Percentiles rank a stretch among this genome's conserved stretches.
Evolutionary conservation across 1,284 basidiomycete genomes (phyloP).

Genomic region (Exobasidium cylindrosporum): DNA sequence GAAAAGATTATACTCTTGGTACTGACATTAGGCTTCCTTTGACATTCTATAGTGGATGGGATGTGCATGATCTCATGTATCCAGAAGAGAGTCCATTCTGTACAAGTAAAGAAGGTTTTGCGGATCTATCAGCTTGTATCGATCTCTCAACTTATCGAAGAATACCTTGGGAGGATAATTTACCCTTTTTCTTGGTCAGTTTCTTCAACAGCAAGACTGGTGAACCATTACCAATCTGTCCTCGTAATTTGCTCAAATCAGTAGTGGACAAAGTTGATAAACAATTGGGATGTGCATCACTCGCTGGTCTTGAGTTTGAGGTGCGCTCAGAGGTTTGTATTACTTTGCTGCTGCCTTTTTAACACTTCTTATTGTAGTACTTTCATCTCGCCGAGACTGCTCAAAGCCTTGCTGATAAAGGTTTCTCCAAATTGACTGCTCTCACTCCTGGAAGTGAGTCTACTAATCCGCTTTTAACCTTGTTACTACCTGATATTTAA

Average conservation of each 20-base stretch:
- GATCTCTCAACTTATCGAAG: constrained; percentile 76
- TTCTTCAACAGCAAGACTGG: constrained; percentile 68
- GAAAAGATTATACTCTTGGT: too few species aligned
- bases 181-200: constrained; percentile 87
- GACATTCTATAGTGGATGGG: constrained; percentile 60
- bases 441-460: background rate
- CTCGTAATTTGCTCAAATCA: constrained; percentile 72
- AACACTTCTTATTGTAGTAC: too few species aligned
- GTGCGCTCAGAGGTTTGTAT: constrained; percentile 61
- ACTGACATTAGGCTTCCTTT: too few species aligned
- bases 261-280: constrained; percentile 59
- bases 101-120: constrained; percentile 84
- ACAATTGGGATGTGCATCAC: constrained; percentile 43
- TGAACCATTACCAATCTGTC: constrained; percentile 70
- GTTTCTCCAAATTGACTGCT: constrained; percentile 70
- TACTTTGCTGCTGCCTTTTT: too few species aligned
- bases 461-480: too few species aligned
- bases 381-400: constrained; percentile 81
- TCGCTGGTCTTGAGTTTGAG: constrained; percentile 87
- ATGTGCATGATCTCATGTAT: constrained; percentile 59
- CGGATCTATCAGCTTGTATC: constrained; percentile 77
- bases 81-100: constrained; percentile 80
- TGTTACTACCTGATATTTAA: too few species aligned
- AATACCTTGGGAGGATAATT: constrained; percentile 86
- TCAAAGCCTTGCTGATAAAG: constrained; percentile 71